These are phyloP conservation scores for Lentithecium fluviatile DNA, from an alignment of 495 filamentous ascomycete genomes.

Conservation along the genomic window DNA sequence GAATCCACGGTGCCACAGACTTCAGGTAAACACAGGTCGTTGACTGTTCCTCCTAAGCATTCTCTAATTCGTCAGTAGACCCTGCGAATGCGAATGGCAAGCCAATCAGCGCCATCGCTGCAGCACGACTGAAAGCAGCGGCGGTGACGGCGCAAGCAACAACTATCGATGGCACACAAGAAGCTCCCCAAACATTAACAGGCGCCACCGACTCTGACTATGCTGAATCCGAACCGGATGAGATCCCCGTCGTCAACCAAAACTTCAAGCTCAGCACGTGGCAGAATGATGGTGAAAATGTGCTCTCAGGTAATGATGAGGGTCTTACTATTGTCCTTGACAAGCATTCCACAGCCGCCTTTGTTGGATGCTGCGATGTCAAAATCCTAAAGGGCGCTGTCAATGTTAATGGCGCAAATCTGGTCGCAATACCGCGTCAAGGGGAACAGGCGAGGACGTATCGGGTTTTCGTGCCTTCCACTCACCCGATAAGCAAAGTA, in stretches of 20 bases:
- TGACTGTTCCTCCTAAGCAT: background rate
- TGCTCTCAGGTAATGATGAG: slow-evolving; percentile 7
- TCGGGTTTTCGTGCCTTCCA: slow-evolving; percentile 16
- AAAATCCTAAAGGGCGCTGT: slow-evolving; percentile 24
- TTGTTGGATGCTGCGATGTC: slow-evolving; percentile 22
- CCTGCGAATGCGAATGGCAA: background rate
- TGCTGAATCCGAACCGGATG: background rate
- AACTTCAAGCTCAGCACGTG: slow-evolving; percentile 25
- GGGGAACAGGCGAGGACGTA: background rate
- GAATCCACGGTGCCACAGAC: background rate
- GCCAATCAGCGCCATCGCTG: slow-evolving; percentile 30
- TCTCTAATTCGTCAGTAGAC: background rate
- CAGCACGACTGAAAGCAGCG: slow-evolving; percentile 16
- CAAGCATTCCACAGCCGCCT: slow-evolving; percentile 9
- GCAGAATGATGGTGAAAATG: slow-evolving; percentile 1
- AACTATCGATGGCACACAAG: background rate
- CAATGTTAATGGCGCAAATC: slow-evolving; percentile 26
- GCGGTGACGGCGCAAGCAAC: background rate
- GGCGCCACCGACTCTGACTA: background rate
- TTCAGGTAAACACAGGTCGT: slow-evolving; percentile 1
- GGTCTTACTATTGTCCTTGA: slow-evolving; percentile 12
- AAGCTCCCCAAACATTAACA: background rate
- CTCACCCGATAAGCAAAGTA: slow-evolving; percentile 10
- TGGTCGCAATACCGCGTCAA: slow-evolving; percentile 7
- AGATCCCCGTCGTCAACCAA: background rate